Base-by-base conservation (phyloP, 768 basidiomycete species). In the Pleurotus pulmonarius region DNA sequence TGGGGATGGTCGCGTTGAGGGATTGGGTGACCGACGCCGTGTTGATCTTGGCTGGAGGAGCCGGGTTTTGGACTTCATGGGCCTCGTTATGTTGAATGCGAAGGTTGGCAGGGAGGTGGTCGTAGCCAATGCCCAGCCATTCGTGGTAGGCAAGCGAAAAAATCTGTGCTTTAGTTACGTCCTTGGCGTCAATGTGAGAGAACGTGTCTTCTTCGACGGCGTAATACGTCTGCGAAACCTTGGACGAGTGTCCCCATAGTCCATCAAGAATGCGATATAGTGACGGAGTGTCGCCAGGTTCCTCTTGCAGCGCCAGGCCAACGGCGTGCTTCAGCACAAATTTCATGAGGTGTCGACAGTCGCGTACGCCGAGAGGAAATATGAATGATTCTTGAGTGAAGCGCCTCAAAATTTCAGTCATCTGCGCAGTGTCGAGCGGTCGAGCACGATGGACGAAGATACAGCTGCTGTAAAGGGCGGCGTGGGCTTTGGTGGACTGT, bases 371-470 rank as follows among this genome's bases (percentile, higher is more conserved):
- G 18, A 59, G 25, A 13, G 46, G 15, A 1, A 40, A 18, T 26
- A 37, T 24, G 9, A 56, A 45, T 1, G 2, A 1, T 34, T 51
- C 46, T 9, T 9, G 5, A 7, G 56, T 59, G 16, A 11, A 18
- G 0, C 9, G 34, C 8, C 20, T 8, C 11, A 59, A 25, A 24
- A 53, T 26, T 3, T 22, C n/a, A n/a, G 46, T 49, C 29, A 56
- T 58, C 4, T 39, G 18, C 3, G 1, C 13, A 9, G 46, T 44
- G 7, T 59, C 24, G 25, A 57, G 41, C 7, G 52, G 16, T 16
- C 47, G 41, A 24, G 47, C 56, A 2, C n/a, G 8, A 26, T 18
- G 41, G 11, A 59, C 47, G 25, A 59, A 59, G 22, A 59, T 45
- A 37, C 44, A 56, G 8, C 46, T 8, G 18, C 16, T 7, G 18